Conservation (phyloP, 2,329 filamentous ascomycete genomes). For the Cytospora leucostoma region DNA sequence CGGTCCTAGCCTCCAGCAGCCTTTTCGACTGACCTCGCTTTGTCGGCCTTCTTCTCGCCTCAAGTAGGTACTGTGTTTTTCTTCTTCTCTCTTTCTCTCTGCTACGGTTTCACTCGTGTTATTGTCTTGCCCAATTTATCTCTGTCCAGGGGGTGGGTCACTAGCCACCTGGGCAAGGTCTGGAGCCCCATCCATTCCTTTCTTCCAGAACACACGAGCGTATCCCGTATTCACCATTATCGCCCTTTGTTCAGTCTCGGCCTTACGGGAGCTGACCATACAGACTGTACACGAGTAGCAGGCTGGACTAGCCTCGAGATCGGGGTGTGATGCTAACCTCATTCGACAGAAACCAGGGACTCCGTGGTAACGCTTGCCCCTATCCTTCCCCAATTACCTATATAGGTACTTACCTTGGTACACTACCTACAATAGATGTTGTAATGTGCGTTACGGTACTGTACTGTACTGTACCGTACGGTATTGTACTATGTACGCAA, state of each 20-base stretch:
- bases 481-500: conserved; percentile 16
- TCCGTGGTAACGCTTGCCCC: neutral
- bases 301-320: neutral
- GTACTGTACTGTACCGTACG: neutral
- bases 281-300: neutral
- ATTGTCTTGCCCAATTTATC: conserved; percentile 13
- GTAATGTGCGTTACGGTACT: neutral
- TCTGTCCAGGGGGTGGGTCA: neutral
- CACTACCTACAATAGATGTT: neutral
- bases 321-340: neutral
- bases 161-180: neutral
- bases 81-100: neutral
- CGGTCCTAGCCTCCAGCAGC: conserved; percentile 7
- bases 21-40: conserved; percentile 2
- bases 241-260: neutral
- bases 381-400: neutral
- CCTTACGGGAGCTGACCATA: neutral
- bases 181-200: neutral
- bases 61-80: too few relatives aligned
- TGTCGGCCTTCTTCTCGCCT: conserved; percentile 7
- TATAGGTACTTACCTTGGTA: neutral
- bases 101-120: conserved; percentile 11
- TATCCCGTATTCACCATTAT: neutral
- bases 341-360: neutral
- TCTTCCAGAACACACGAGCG: neutral